Conservation (phyloP, 306 rosid species). For the Arachis stenosperma region DNA sequence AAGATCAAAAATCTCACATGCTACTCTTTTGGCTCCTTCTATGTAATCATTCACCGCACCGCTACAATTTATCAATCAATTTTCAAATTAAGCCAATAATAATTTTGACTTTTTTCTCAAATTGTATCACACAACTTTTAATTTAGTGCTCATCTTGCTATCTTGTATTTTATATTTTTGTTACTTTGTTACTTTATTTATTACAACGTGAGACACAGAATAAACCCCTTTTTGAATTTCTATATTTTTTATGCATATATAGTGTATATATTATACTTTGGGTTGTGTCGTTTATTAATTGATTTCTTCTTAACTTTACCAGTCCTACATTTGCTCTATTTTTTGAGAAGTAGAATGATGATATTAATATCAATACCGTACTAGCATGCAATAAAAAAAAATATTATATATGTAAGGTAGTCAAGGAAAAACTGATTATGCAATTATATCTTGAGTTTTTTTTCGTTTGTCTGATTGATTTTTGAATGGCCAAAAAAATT, state of each 20-base stretch:
- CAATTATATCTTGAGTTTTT: too few species aligned
- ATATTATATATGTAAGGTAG: too few species aligned
- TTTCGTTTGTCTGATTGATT: too few species aligned
- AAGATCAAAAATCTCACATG: slow-evolving; percentile 85
- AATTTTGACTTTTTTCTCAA: background rate
- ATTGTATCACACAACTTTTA: too few species aligned
- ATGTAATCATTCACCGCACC: slow-evolving; percentile 65
- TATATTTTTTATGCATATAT: background rate
- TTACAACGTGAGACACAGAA: too few species aligned
- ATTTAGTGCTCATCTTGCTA: too few species aligned
- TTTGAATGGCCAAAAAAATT: too few species aligned
- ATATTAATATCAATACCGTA: slow-evolving; percentile 10
- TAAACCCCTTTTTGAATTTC: background rate
- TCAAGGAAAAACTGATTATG: too few species aligned
- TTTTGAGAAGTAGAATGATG: slow-evolving; percentile 33
- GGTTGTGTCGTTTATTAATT: slow-evolving; percentile 25
- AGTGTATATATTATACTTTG: slow-evolving; percentile 12
- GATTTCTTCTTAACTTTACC: slow-evolving; percentile 34
- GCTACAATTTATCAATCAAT: slow-evolving; percentile 44
- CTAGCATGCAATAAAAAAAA: slow-evolving; percentile 21
- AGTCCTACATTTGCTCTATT: slow-evolving; percentile 12
- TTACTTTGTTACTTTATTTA: too few species aligned
- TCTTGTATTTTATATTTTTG: too few species aligned
- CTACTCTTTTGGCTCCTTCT: slow-evolving; percentile 58
- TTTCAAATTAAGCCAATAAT: background rate